Evolutionary conservation across 2,329 filamentous ascomycete species (phyloP).

Genomic region (Neopestalotiopsis sp.): DNA sequence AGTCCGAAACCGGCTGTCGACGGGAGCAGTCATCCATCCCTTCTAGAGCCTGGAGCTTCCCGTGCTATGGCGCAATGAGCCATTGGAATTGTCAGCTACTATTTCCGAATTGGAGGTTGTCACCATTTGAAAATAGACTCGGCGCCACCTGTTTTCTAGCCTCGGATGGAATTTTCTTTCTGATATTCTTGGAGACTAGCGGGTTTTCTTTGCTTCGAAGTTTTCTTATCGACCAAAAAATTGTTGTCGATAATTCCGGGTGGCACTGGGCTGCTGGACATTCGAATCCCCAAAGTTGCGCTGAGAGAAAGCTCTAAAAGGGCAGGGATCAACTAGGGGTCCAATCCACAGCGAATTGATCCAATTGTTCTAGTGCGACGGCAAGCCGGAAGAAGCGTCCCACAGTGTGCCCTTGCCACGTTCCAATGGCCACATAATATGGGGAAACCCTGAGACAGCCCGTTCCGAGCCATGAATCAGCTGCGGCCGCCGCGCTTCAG

Average conservation of each 20-base stretch:
- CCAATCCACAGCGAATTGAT: slow-evolving; percentile 2
- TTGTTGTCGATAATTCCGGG: not conserved
- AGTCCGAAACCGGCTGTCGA: not conserved
- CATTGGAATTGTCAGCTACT: no score
- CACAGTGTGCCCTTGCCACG: not conserved
- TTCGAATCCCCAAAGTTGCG: not conserved
- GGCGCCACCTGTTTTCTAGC: not conserved
- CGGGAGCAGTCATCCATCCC: not conserved
- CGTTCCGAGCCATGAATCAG: not conserved
- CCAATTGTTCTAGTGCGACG: not conserved
- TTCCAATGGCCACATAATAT: not conserved
- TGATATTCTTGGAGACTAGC: not conserved
- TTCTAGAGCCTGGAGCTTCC: not conserved
- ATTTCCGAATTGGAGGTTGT: not conserved
- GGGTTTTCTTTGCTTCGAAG: not conserved
- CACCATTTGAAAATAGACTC: not conserved
- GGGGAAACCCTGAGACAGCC: not conserved
- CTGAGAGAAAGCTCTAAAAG: not conserved
- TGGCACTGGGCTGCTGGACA: not conserved
- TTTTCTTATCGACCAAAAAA: not conserved
- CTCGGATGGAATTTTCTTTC: not conserved
- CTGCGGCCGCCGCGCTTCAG: not conserved
- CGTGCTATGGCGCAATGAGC: no score
- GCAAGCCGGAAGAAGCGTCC: not conserved
- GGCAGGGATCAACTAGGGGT: slow-evolving; percentile 7